phyloP scores from a whole-genome alignment of 1,284 basidiomycete genomes.

The Inonotus obliquus region DNA sequence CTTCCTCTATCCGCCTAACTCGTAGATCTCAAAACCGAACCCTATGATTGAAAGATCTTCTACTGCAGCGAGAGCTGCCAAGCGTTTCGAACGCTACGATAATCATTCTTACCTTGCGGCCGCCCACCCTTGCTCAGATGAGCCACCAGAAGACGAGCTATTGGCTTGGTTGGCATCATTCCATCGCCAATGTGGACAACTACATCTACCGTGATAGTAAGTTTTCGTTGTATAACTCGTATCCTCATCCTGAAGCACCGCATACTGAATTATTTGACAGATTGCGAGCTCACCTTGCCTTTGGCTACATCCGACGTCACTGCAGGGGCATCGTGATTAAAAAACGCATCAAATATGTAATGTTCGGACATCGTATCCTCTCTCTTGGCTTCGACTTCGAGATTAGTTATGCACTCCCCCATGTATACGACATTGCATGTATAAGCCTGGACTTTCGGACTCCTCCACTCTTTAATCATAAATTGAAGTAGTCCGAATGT shows the following conservation, averaged over 20 bases:
- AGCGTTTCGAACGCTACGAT: constrained; percentile 8
- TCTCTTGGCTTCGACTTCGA: neutral
- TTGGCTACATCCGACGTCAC: neutral
- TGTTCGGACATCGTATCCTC: neutral
- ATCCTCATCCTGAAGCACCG: neutral
- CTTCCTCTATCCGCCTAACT: neutral
- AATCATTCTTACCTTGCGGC: constrained; percentile 13
- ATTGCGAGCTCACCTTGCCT: neutral
- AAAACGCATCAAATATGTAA: too few relatives aligned
- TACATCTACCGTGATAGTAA: neutral
- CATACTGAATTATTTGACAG: neutral
- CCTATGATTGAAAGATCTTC: neutral
- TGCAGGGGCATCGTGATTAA: neutral
- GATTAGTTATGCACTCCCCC: neutral
- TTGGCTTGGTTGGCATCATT: neutral
- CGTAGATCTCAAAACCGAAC: neutral
- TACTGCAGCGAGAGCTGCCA: neutral
- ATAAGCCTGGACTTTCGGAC: neutral
- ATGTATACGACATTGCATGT: neutral
- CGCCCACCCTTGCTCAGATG: constrained; percentile 11
- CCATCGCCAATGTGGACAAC: neutral
- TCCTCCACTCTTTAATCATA: neutral
- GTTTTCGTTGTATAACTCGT: neutral
- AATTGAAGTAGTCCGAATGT: too few relatives aligned
- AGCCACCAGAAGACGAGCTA: neutral